These are phyloP conservation scores for Sphaceloma murrayae DNA, from an alignment of 2,329 filamentous ascomycete genomes.

Conservation along the genomic window DNA sequence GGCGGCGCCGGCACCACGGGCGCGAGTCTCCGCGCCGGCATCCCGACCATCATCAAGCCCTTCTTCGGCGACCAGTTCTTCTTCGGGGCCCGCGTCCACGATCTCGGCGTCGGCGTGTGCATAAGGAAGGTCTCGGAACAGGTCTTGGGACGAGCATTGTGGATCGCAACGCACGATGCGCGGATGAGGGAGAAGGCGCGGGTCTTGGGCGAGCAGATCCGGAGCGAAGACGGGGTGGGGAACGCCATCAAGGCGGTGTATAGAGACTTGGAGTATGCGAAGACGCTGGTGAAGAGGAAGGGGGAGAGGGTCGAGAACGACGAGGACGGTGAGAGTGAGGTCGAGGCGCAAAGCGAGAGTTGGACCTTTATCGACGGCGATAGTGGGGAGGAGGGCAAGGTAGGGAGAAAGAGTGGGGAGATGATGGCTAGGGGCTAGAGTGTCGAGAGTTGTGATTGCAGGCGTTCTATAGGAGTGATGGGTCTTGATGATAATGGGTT, in stretches of 20 bases:
- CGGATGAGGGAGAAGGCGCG: slow-evolving; percentile 84
- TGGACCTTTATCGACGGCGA: slow-evolving; percentile 81
- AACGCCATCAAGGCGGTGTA: slow-evolving; percentile 88
- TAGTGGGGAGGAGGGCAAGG: slow-evolving; percentile 36
- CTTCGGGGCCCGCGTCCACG: slow-evolving; percentile 81
- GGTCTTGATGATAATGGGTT: no score
- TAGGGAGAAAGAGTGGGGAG: slow-evolving; percentile 3
- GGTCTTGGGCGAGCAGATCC: slow-evolving; percentile 75
- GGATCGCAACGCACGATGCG: slow-evolving; percentile 82
- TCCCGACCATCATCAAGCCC: slow-evolving; percentile 88
- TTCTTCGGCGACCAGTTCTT: slow-evolving; percentile 99
- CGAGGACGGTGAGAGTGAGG: slow-evolving; percentile 24
- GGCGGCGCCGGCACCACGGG: slow-evolving; percentile 92
- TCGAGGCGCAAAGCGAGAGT: slow-evolving; percentile 27
- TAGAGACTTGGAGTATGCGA: slow-evolving; percentile 87
- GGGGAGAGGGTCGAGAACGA: slow-evolving; percentile 21
- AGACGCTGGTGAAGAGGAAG: slow-evolving; percentile 62
- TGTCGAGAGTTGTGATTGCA: not conserved
- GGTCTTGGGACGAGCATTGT: slow-evolving; percentile 74
- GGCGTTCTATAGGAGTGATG: no score
- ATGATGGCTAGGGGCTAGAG: not conserved
- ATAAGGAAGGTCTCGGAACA: slow-evolving; percentile 84
- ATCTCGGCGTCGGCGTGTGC: slow-evolving; percentile 83
- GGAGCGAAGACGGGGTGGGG: slow-evolving; percentile 80
- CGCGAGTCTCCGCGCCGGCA: slow-evolving; percentile 78